Conservation (phyloP, 2,329 filamentous ascomycete genomes). For the Fusarium hostae region DNA sequence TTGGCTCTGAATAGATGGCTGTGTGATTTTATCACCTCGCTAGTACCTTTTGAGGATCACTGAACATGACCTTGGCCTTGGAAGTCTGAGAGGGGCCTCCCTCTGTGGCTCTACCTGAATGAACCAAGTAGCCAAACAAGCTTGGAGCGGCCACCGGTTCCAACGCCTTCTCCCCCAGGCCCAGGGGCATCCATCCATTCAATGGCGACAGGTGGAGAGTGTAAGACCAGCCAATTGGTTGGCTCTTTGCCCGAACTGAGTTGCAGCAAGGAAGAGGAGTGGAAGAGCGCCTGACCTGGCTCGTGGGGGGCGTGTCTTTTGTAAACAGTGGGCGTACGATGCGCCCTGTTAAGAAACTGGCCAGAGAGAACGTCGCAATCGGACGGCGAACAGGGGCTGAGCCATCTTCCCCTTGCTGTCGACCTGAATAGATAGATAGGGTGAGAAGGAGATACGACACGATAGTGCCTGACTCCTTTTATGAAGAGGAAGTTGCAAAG, state of each 20-base stretch:
- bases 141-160: slow-evolving; percentile 37
- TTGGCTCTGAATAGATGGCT: slow-evolving; percentile 46
- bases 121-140: slow-evolving; percentile 35
- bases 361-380: slow-evolving; percentile 41
- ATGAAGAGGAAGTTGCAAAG: background rate
- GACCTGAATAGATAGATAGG: slow-evolving; percentile 20
- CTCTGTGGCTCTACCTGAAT: slow-evolving; percentile 18
- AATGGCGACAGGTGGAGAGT: slow-evolving; percentile 38
- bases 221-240: slow-evolving; percentile 31
- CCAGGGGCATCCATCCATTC: slow-evolving; percentile 37
- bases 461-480: slow-evolving; percentile 5
- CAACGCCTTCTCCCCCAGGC: slow-evolving; percentile 41
- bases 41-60: slow-evolving; percentile 29
- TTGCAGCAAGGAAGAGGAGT: slow-evolving; percentile 38
- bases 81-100: slow-evolving; percentile 34
- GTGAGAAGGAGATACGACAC: slow-evolving; percentile 5
- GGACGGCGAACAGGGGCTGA: slow-evolving; percentile 40
- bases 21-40: slow-evolving; percentile 46
- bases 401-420: slow-evolving; percentile 20
- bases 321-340: slow-evolving; percentile 21
- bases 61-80: slow-evolving; percentile 34
- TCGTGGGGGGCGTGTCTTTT: slow-evolving; percentile 17
- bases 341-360: slow-evolving; percentile 30
- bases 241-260: slow-evolving; percentile 41
- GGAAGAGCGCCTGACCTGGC: slow-evolving; percentile 17